These are phyloP conservation scores for Stagonosporopsis tanaceti DNA, from an alignment of 2,329 filamentous ascomycete species.

Conservation along the genomic window DNA sequence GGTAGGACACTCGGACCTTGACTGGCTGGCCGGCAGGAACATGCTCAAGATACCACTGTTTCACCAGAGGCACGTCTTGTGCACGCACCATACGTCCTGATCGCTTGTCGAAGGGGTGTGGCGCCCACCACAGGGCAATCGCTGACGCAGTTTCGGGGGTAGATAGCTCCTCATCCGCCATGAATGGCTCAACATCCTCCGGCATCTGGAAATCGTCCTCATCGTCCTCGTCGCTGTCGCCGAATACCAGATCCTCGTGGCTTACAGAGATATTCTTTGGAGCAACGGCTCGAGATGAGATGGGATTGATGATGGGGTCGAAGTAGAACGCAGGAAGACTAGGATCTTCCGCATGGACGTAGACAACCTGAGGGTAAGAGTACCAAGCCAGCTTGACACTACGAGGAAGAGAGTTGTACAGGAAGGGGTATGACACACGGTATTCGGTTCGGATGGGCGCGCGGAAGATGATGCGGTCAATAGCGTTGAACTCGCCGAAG, in stretches of 20 bases:
- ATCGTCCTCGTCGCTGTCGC: slow-evolving; percentile 80
- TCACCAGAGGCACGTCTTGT: slow-evolving; percentile 94
- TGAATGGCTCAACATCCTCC: slow-evolving; percentile 81
- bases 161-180: slow-evolving; percentile 87
- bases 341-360: slow-evolving; percentile 84
- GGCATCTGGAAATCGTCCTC: slow-evolving; percentile 86
- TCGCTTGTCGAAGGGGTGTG: slow-evolving; percentile 91
- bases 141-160: slow-evolving; percentile 89
- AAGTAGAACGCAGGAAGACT: slow-evolving; percentile 96
- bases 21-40: slow-evolving; percentile 90
- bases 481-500: slow-evolving; percentile 99
- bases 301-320: slow-evolving; percentile 96
- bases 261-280: slow-evolving; percentile 92
- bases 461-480: slow-evolving; percentile 98
- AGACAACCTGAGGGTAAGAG: slow-evolving; percentile 91
- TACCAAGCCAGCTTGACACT: slow-evolving; percentile 95
- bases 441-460: slow-evolving; percentile 95
- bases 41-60: slow-evolving; percentile 98
- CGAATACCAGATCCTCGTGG: slow-evolving; percentile 94
- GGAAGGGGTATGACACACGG: slow-evolving; percentile 88
- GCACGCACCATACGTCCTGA: slow-evolving; percentile 96
- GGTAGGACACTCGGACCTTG: slow-evolving; percentile 97
- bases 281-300: slow-evolving; percentile 91
- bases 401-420: slow-evolving; percentile 95
- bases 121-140: slow-evolving; percentile 97